Evolutionary conservation across 139 green algal genomes (phyloP).

Genomic region (Closterium sp.): DNA sequence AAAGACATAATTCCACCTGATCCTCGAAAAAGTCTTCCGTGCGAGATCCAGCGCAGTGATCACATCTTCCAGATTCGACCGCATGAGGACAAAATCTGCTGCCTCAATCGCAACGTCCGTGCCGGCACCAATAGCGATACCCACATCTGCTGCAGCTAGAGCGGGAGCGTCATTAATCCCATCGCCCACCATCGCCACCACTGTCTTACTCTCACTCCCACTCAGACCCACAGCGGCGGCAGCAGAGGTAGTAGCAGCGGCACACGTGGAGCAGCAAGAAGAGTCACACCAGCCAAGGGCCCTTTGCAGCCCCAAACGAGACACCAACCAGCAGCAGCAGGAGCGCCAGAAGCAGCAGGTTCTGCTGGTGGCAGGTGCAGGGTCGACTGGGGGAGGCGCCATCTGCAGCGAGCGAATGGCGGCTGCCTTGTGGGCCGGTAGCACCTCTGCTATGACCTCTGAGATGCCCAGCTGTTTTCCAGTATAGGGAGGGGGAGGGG

Average conservation of each 20-base stretch:
- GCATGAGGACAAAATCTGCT: slow-evolving; percentile 93
- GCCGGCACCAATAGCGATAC: slow-evolving; percentile 85
- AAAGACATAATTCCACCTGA: slow-evolving; percentile 90
- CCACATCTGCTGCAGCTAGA: slow-evolving; percentile 89
- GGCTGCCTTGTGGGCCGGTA: slow-evolving; percentile 72
- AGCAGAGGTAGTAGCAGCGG: not conserved
- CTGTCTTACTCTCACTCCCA: not conserved
- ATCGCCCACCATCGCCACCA: slow-evolving; percentile 97
- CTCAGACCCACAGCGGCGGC: not conserved
- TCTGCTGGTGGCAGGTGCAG: not conserved
- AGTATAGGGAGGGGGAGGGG: too few species aligned
- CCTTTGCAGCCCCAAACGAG: not conserved
- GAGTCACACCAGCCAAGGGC: not conserved
- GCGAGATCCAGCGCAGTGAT: slow-evolving; percentile 86
- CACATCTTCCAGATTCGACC: slow-evolving; percentile 82
- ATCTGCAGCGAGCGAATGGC: slow-evolving; percentile 59
- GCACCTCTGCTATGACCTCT: slow-evolving; percentile 70
- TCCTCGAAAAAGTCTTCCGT: slow-evolving; percentile 76
- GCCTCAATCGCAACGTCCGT: slow-evolving; percentile 79
- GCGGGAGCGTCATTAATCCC: slow-evolving; percentile 96
- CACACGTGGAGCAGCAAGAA: not conserved
- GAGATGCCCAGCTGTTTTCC: slow-evolving; percentile 42
- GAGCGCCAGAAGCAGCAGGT: not conserved
- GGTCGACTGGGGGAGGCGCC: not conserved
- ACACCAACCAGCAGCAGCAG: not conserved